These are phyloP conservation scores for Tetrapisispora taiwanensis DNA, from an alignment of 805 yeast species.

Conservation along the genomic window DNA sequence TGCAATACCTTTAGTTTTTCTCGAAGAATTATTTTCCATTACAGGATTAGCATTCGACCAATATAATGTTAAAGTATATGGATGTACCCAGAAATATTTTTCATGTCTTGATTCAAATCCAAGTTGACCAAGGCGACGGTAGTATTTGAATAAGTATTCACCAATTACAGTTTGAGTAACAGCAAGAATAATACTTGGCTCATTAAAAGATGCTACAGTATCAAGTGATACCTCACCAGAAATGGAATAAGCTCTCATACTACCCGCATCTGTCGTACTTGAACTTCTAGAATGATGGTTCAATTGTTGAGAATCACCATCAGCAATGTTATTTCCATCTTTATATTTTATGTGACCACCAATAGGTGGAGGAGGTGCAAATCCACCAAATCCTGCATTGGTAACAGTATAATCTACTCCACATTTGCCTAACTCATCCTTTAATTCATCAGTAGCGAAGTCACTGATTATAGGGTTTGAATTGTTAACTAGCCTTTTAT, in stretches of 20 bases:
- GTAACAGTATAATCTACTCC: conserved; percentile 24
- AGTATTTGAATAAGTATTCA: conserved; percentile 78
- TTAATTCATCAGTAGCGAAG: conserved; percentile 36
- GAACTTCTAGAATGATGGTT: conserved; percentile 2
- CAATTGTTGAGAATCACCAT: not conserved
- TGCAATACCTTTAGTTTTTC: conserved; percentile 68
- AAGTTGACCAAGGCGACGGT: conserved; percentile 64
- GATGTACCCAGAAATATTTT: conserved; percentile 93
- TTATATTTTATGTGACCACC: not conserved
- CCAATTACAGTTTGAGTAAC: conserved; percentile 91
- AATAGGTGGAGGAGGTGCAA: conserved; percentile 11
- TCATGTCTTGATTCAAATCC: conserved; percentile 72
- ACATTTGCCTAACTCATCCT: conserved; percentile 38
- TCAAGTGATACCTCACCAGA: conserved; percentile 33
- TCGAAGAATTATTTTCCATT: conserved; percentile 51
- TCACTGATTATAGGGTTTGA: conserved; percentile 10
- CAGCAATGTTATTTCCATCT: not conserved
- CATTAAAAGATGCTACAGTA: conserved; percentile 56
- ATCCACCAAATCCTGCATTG: conserved; percentile 4
- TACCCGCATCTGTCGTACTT: not conserved
- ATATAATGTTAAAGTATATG: conserved; percentile 79
- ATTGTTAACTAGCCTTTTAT: not conserved
- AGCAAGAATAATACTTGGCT: conserved; percentile 68
- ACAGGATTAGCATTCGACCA: conserved; percentile 84
- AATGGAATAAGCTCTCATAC: conserved; percentile 5